Base-by-base conservation (phyloP, 1,139 yeast genomes). In the Lodderomyces theae region DNA sequence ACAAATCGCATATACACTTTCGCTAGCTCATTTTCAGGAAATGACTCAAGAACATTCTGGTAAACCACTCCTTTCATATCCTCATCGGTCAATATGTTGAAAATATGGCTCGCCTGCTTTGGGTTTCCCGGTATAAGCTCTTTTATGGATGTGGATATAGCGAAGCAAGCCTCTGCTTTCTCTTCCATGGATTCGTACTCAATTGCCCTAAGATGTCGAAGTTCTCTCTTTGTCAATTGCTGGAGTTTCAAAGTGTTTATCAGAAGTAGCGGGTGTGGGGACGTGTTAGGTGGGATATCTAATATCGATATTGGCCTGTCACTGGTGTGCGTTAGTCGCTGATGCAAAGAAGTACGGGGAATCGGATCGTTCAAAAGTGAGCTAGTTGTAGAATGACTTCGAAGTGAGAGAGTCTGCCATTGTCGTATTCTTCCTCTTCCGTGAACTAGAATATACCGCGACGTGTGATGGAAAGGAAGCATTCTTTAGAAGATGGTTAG, bases 181-280 rank as follows among this genome's bases (percentile, higher is more conserved):
- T 66, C 71, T 22, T 54, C 49, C 2, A 52, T 34, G 2, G 50
- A 23, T 9, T 48, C 54, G 46, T 57, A 57, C 0, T 66, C 64
- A n/a, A 66, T 51, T 4, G 45, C 42, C 3, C 58, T 42, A 10
- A 69, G 51, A 44, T 64, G 63, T 15, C 40, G 35, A 41, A 61
- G 61, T 23, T 63, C 64, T 6, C 45, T 37, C 6, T 42, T 41
- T 9, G 49, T 46, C n/a, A 70, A 54, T 1, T 37, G 38, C 10
- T 56, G 22, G 1, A 70, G 47, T 30, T 64, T 61, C 0, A 51
- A 52, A 39, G 60, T 58, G 9, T 54, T 35, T 64, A 67, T 58
- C 10, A 51, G 42, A 37, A 55, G 59, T 23, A 70, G 51, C 3
- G 76, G 74, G 39, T 68, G 68, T 5, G 69, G 66, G 42, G 51